Evolutionary conservation across 306 rosid species (phyloP), one percentile per base, ranked within the genome.

Genomic region (Myrica gale): DNA sequence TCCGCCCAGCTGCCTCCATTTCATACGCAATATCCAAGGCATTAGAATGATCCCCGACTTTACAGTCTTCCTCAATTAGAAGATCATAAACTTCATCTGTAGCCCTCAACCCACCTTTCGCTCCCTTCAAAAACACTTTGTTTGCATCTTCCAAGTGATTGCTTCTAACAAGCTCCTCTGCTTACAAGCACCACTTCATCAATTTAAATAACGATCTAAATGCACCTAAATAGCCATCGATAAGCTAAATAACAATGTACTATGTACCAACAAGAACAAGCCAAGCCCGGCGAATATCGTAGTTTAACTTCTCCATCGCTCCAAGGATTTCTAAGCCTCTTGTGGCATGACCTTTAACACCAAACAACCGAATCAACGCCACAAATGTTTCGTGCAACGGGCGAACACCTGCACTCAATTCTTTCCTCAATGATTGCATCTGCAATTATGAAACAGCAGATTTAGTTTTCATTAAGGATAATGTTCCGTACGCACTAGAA

Each of bases 1-100:
- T 94, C 80, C 97, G 82, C 63, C 98, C 98, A 19, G 97, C 96
- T 4, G 96, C 93, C 84, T 94, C 98, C 98, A 94, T 94, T 82
- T 94, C 97, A 53, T 94, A 89, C 8, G 95, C 76, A 78, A 90
- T 86, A 9, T 93, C 98, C 48, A 93, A 81, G 13, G 98, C 98
- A 87, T 93, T 93, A 57, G 96, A 87, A 82, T 93, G 98, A 75
- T 93, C 98, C 72, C 96, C 98, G 0, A 11, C 91, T 80, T 89
- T 90, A 81, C 98, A 93, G 20, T 90, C 96, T 79, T 93, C 92
- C 69, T 75, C 87, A 13, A 93, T 93, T 68, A 93, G 60, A 51
- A 86, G 89, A 83, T 93, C 98, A 81, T 93, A 93, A 79, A 90
- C 69, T 83, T 89, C 89, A 85, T 89, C 92, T 0, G 96, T 87